Evolutionary conservation across 176 grass and related monocot species (phyloP).

Genomic region (Rhynchospora tenuis): DNA sequence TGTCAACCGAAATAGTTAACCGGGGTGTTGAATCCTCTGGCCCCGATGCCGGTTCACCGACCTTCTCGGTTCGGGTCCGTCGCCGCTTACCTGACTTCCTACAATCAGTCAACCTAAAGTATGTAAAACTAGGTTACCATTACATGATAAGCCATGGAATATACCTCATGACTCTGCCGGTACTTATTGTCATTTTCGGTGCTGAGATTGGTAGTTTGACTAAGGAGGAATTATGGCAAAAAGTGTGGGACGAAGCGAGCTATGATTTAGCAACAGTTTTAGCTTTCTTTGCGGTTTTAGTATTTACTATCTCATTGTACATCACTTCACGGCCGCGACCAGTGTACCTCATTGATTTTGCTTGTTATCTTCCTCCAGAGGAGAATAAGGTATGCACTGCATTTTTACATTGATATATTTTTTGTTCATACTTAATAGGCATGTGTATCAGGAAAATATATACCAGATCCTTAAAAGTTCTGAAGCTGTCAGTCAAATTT

Average conservation of each 20-base stretch:
- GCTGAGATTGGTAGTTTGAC: slow-evolving; percentile 88
- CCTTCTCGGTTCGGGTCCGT: slow-evolving; percentile 84
- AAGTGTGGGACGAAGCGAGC: slow-evolving; percentile 85
- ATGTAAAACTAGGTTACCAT: slow-evolving; percentile 87
- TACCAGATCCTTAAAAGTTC: background rate
- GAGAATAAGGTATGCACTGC: slow-evolving; percentile 67
- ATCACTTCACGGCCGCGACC: slow-evolving; percentile 83
- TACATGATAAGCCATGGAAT: slow-evolving; percentile 93
- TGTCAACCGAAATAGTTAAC: slow-evolving; percentile 96
- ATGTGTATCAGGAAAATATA: slow-evolving; percentile 9
- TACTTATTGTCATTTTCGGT: slow-evolving; percentile 80
- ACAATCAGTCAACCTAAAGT: slow-evolving; percentile 98
- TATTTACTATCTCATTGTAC: slow-evolving; percentile 88
- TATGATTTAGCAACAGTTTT: slow-evolving; percentile 93
- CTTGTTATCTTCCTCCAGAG: slow-evolving; percentile 80
- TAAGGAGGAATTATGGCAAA: slow-evolving; percentile 76
- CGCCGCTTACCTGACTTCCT: slow-evolving; percentile 91
- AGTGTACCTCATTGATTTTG: slow-evolving; percentile 94
- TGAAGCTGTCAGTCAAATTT: background rate
- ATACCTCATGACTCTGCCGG: slow-evolving; percentile 84
- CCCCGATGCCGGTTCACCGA: slow-evolving; percentile 79
- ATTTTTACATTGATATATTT: background rate
- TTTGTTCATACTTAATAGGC: background rate
- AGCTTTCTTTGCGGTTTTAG: slow-evolving; percentile 81
- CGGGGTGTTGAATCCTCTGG: slow-evolving; percentile 85